These are phyloP conservation scores for Vitis hybrid DNA, from an alignment of 177 flowering plant genomes.

Conservation along the genomic window DNA sequence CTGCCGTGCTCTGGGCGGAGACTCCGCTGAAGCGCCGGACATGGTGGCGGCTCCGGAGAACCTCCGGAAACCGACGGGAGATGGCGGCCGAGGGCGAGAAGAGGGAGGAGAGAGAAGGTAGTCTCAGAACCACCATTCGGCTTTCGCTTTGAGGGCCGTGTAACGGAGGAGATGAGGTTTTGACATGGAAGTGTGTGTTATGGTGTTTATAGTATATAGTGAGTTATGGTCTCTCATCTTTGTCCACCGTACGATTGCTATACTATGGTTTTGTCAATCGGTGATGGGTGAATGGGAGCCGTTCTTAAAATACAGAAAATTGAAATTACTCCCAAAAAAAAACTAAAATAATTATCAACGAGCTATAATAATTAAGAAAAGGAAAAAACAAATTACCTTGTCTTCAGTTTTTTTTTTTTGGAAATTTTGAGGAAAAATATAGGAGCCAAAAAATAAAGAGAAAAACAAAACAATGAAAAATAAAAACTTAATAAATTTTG, in stretches of 20 bases:
- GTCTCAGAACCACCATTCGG: slow-evolving; percentile 44
- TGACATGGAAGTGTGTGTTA: neutral
- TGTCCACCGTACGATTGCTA: neutral
- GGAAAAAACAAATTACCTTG: neutral
- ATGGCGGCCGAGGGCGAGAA: slow-evolving; percentile 28
- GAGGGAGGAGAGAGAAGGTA: slow-evolving; percentile 42
- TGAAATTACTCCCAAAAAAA: neutral
- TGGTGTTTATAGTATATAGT: neutral
- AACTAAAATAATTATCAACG: too few relatives aligned
- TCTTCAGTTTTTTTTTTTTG: neutral
- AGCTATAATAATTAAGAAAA: neutral
- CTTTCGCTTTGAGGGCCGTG: too few relatives aligned
- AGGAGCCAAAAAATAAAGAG: neutral
- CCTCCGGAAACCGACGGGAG: slow-evolving; percentile 10
- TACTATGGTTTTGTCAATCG: neutral
- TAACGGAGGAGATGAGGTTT: neutral
- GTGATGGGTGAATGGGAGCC: neutral
- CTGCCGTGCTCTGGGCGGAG: slow-evolving; percentile 35
- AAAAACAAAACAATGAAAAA: neutral
- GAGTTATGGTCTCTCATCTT: neutral
- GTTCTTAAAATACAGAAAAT: neutral
- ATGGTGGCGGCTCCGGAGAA: slow-evolving; percentile 16
- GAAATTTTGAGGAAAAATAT: neutral
- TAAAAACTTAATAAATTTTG: too few relatives aligned
- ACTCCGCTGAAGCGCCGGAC: slow-evolving; percentile 17